A percentile compares a stretch with the other conserved stretches of the same genome.
Conservation (phyloP, 2,329 filamentous ascomycete genomes). For the Scedosporium apiospermum region DNA sequence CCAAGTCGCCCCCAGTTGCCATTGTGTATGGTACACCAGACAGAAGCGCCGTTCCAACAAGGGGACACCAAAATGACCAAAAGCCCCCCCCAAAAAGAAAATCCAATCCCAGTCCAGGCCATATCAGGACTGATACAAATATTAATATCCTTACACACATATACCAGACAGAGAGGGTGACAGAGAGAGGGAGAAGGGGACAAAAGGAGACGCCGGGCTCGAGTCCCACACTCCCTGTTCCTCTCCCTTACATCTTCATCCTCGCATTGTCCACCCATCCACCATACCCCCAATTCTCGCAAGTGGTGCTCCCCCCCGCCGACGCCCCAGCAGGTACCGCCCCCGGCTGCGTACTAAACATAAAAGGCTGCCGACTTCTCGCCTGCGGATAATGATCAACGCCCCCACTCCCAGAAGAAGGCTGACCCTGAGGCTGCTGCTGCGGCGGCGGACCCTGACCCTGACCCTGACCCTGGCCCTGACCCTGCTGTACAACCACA, state of each 20-base stretch:
- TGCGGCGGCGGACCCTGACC: not conserved
- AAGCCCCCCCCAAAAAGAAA: not conserved
- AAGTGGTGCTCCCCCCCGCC: not conserved
- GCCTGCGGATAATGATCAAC: not conserved
- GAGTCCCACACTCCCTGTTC: too few species aligned
- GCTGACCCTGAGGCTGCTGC: not conserved
- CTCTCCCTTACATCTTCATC: not conserved
- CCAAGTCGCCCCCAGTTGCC: not conserved
- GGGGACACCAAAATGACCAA: not conserved
- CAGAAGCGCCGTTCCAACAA: not conserved
- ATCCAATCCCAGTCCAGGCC: not conserved
- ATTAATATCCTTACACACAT: not conserved
- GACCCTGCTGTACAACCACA: constrained; percentile 7
- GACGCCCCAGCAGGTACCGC: not conserved
- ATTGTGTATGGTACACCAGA: not conserved
- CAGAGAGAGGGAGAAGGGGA: not conserved
- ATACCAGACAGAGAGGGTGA: not conserved
- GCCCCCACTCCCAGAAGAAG: not conserved
- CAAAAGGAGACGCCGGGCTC: not conserved
- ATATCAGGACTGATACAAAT: not conserved
- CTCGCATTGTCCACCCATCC: not conserved
- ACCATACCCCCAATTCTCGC: not conserved
- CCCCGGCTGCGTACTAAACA: not conserved
- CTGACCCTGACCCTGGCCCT: constrained; percentile 9
- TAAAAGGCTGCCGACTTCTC: not conserved